phyloP scores from a whole-genome alignment of 805 yeast genomes.

The Nakazawaea peltata region DNA sequence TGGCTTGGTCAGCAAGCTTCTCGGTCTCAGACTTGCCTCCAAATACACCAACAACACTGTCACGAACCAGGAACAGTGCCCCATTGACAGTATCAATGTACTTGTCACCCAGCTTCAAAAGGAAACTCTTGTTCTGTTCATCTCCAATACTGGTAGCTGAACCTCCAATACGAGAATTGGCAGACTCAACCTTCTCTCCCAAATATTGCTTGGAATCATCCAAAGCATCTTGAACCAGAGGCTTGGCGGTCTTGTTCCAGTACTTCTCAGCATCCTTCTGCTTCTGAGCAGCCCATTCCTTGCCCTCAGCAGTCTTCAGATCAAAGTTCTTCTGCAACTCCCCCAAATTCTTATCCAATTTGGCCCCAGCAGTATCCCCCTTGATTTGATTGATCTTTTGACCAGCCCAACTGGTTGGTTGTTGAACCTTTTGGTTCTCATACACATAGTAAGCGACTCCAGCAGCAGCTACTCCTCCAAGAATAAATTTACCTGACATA shows the following conservation, averaged over 20 bases:
- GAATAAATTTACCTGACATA: constrained; percentile 7
- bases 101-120: constrained; percentile 6
- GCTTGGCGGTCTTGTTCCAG: constrained; percentile 8
- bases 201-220: constrained; percentile 1
- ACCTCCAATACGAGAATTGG: constrained; percentile 2
- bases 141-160: neutral
- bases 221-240: neutral
- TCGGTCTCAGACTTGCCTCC: neutral
- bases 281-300: constrained; percentile 1
- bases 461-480: constrained; percentile 12
- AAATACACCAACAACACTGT: constrained; percentile 1
- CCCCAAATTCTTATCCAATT: constrained; percentile 4
- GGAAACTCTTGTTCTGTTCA: constrained; percentile 3
- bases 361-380: constrained; percentile 8
- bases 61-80: constrained; percentile 6
- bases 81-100: constrained; percentile 8
- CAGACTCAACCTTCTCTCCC: constrained; percentile 1
- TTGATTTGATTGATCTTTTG: constrained; percentile 5
- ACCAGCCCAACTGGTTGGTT: constrained; percentile 6
- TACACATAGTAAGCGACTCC: constrained; percentile 11
- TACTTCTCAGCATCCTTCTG: constrained; percentile 3
- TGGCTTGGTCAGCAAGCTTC: neutral
- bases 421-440: constrained; percentile 4
- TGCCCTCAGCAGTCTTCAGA: neutral
- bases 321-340: constrained; percentile 1